Evolutionary conservation across 768 basidiomycete genomes (phyloP), one percentile per base, ranked within the genome.

Genomic region (Auriculariales sp.): DNA sequence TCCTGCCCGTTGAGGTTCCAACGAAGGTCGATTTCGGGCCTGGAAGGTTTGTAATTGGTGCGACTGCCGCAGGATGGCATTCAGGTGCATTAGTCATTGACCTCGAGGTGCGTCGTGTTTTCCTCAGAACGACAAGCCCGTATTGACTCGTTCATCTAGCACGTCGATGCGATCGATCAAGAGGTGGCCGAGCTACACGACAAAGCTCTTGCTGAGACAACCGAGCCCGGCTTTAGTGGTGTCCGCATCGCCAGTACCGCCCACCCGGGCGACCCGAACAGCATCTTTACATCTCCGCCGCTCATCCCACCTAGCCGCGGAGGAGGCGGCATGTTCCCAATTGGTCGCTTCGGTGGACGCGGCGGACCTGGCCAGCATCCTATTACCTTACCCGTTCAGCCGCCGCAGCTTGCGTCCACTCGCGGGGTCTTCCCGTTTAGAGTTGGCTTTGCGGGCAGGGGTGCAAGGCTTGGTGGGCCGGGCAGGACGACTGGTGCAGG

Each of bases 31-130:
- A 71, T 52, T 93, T 93, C 58, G 79, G 80, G 56, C 71, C 78
- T 54, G 68, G 61, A n/a, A 70, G 71, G 55, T 95, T 86, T 58
- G 89, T 86, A 56, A 85, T 94, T 56, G 75, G 75, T 1, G 79
- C 81, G 4, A 75, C 88, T 3, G 88, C 92, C 2, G 74, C 78
- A 0, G 93, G 93, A 9, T 94, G 91, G 92, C 93, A 97, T 58
- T 84, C 76, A 50, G 92, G 90, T 6, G 89, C 90, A 1, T 68
- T 97, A 44, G 86, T 88, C 3, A 81, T 94, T 33, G 86, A 90
- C 60, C 68, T 90, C 25, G 79, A 89, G 69, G 86, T 85, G 11
- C 24, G 46, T 33, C 22, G 12, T 14, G 14, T 34, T 17, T 34
- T 2, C 33, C 2, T 34, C 14, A 17, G 14, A 14, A 14, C 14